Percentiles rank a stretch among this genome's conserved stretches.
Conservation (phyloP, 257 asterid genomes). For the Petunia axillaris region DNA sequence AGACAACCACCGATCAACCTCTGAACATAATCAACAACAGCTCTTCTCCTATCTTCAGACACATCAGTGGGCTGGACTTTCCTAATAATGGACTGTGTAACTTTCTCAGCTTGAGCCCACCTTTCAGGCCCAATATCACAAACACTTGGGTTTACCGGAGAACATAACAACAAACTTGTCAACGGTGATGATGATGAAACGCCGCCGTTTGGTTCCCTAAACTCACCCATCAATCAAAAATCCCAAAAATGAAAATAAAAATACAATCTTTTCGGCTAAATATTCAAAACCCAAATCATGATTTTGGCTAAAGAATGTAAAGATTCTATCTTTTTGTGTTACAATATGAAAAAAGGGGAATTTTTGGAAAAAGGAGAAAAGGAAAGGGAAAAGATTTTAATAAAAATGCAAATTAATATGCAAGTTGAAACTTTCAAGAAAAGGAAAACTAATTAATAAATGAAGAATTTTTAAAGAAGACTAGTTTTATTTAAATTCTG, state of each 20-base stretch:
- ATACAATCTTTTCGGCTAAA: neutral
- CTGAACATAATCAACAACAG: conserved; percentile 35
- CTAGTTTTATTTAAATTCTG: neutral
- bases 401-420: neutral
- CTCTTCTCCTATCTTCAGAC: conserved; percentile 33
- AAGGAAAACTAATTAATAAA: neutral
- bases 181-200: conserved; percentile 3
- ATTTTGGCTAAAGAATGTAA: neutral
- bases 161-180: conserved; percentile 7
- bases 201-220: conserved; percentile 23
- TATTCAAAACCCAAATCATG: neutral
- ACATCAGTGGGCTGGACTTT: conserved; percentile 36
- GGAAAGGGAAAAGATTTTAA: neutral
- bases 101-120: conserved; percentile 33
- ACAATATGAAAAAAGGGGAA: neutral
- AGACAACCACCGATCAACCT: conserved; percentile 32
- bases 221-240: conserved; percentile 18
- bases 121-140: conserved; percentile 26
- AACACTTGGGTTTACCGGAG: conserved; percentile 7
- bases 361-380: no score
- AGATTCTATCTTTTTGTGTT: neutral
- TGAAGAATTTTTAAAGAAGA: neutral
- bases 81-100: conserved; percentile 26
- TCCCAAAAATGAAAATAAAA: neutral
- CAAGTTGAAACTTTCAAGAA: conserved; percentile 9